A percentile compares a stretch with the other conserved stretches of the same genome.
Conservation (phyloP, 345 rosid species). For the Pugionium dolabratum region DNA sequence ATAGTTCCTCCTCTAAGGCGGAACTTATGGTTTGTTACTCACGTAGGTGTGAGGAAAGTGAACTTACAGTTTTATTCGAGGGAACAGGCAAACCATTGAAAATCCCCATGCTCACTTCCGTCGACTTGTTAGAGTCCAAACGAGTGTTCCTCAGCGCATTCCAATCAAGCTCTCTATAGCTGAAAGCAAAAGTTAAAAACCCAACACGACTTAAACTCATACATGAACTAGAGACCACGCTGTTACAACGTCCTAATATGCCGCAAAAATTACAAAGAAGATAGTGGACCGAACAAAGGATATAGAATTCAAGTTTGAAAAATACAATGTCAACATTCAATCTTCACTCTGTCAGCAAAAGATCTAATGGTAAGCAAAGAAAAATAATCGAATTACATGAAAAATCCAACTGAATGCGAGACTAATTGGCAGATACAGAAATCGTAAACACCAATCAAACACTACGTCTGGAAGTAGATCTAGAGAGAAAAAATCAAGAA, state of each 20-base stretch:
- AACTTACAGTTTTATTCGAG: constrained; percentile 73
- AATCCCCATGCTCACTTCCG: constrained; percentile 60
- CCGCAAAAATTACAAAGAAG: background rate
- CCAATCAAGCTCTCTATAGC: constrained; percentile 28
- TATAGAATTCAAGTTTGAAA: constrained; percentile 20
- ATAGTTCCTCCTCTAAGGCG: background rate
- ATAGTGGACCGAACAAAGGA: constrained; percentile 11
- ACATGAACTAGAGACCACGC: constrained; percentile 15
- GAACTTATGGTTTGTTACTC: background rate
- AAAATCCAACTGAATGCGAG: constrained; percentile 12
- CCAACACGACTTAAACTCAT: constrained; percentile 21
- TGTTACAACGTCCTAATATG: background rate
- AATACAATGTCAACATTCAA: constrained; percentile 27
- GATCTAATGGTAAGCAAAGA: constrained; percentile 30
- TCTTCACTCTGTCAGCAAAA: constrained; percentile 20
- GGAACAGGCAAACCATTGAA: constrained; percentile 93
- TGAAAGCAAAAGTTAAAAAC: constrained; percentile 21
- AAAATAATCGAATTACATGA: constrained; percentile 21
- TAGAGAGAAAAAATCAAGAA: constrained; percentile 19
- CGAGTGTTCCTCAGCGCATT: constrained; percentile 35
- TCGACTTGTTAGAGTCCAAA: constrained; percentile 31
- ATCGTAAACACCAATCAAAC: constrained; percentile 17
- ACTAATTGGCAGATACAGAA: background rate
- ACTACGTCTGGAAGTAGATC: constrained; percentile 36
- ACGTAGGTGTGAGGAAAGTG: constrained; percentile 17